Conservation (phyloP, 352 stramenopile genomes). For the Thraustochytrium aureum region DNA sequence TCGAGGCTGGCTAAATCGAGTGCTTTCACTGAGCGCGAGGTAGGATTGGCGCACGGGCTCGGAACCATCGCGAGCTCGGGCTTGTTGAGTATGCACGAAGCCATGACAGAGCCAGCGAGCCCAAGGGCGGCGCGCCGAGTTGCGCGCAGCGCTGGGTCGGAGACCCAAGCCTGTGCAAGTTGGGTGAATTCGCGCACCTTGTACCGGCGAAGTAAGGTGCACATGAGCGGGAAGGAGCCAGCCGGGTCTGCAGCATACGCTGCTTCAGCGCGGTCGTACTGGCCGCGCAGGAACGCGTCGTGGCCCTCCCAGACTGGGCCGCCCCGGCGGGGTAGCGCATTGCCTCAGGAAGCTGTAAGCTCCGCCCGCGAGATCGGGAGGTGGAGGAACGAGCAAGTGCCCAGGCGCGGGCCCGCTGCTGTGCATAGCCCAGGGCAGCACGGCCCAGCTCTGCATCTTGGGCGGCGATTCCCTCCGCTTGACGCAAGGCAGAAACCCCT, state of each 20-base stretch:
- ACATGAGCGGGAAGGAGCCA: constrained; percentile 28
- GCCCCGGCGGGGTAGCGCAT: neutral
- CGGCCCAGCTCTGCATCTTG: too few relatives aligned
- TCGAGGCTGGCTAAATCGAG: constrained; percentile 16
- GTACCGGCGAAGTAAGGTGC: constrained; percentile 8
- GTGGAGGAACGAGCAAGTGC: neutral
- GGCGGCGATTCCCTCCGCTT: too few relatives aligned
- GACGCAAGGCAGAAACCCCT: too few relatives aligned
- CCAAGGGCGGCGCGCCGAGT: neutral
- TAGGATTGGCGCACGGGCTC: constrained; percentile 37
- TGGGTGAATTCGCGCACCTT: neutral
- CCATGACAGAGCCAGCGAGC: constrained; percentile 26
- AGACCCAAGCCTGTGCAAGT: neutral
- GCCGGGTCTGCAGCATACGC: neutral
- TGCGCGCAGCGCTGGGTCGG: neutral
- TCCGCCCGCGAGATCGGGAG: too few relatives aligned
- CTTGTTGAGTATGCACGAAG: constrained; percentile 19
- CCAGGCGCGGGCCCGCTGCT: constrained; percentile 8
- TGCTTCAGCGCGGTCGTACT: constrained; percentile 17
- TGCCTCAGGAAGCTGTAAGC: too few relatives aligned
- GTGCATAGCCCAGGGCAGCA: constrained; percentile 17
- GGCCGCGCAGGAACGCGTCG: constrained; percentile 12
- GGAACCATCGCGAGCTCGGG: constrained; percentile 3
- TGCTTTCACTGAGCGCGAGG: neutral
- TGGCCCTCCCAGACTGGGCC: neutral